These are phyloP conservation scores for Solanum sitiens DNA, from an alignment of 257 asterid species.

Conservation along the genomic window DNA sequence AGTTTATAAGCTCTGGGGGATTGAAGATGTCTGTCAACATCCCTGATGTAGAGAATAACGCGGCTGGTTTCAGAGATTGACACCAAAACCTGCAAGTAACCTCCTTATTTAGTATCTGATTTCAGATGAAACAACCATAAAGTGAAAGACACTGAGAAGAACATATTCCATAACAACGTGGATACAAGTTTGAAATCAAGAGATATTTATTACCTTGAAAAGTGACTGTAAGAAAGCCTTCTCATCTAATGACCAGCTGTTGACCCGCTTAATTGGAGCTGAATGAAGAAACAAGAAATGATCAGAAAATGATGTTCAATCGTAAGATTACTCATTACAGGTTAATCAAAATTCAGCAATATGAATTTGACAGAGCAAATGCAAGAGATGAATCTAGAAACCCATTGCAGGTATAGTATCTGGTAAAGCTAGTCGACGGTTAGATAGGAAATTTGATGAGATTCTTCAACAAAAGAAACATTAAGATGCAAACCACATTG, in stretches of 20 bases:
- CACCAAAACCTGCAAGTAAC: conserved; percentile 58
- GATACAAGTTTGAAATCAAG: neutral
- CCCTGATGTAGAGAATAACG: conserved; percentile 78
- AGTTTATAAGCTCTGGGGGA: conserved; percentile 52
- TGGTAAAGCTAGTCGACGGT: neutral
- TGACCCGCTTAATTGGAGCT: conserved; percentile 52
- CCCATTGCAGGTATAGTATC: neutral
- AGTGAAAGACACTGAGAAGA: neutral
- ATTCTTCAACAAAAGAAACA: neutral
- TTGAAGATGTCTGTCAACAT: conserved; percentile 60
- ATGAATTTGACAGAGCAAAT: neutral
- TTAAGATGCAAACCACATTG: neutral
- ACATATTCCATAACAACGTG: neutral
- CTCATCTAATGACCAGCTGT: conserved; percentile 79
- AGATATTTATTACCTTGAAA: conserved; percentile 50
- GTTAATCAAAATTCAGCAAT: neutral
- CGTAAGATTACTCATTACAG: neutral
- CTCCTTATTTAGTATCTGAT: conserved; percentile 1
- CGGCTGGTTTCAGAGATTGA: conserved; percentile 48
- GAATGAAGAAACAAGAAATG: conserved; percentile 7
- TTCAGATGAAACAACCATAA: neutral
- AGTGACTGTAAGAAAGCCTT: conserved; percentile 66
- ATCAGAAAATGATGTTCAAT: neutral
- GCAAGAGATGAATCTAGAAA: neutral
- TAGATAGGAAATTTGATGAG: neutral